Evolutionary conservation across 169 alveolate genomes (phyloP), one percentile per base, ranked within the genome.

Genomic region (Plasmodium relictum): DNA sequence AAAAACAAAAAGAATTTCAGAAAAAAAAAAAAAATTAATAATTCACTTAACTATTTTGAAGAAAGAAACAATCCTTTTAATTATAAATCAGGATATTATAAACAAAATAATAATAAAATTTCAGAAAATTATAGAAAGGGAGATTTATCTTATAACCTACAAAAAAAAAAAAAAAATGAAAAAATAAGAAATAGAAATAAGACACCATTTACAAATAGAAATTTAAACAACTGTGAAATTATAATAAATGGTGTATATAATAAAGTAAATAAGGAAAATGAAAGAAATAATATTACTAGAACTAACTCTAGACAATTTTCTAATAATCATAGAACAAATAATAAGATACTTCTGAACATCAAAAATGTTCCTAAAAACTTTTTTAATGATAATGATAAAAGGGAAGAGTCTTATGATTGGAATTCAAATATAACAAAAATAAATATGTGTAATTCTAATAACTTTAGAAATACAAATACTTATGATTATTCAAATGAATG

Each of bases 321-420:
- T 10, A 18, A 66, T 74, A 16, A 50, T 52, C 31, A 50, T 50
- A 58, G 14, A 6, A 37, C 54, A 37, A 65, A 12, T 63, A 62
- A 42, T 50, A 63, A 76, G 26, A 7, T 31, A 37, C 42, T 20
- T n/a, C 22, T 14, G n/a, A 8, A 56, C 31, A 76, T 39, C 18
- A 3, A 31, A 42, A 63, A 6, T 41, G 0, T 31, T 22, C 14
- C 26, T 14, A 16, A 56, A 22, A 62, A 39, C 24, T 10, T 76
- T 26, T 6, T 63, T 69, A 14, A 62, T 44, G 56, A 76, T 54
- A 18, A 63, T 56, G 78, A 76, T 20, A 76, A 76, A 58, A 63
- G 89, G 39, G 89, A 76, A 63, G 88, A 76, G 24, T 74, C 89
- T 22, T 76, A 62, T 62, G 74, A 45, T 62, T 6, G 62, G 24